Evolutionary conservation across 495 filamentous ascomycete species (phyloP), one percentile per base, ranked within the genome.

Genomic region (Lepraria neglecta): DNA sequence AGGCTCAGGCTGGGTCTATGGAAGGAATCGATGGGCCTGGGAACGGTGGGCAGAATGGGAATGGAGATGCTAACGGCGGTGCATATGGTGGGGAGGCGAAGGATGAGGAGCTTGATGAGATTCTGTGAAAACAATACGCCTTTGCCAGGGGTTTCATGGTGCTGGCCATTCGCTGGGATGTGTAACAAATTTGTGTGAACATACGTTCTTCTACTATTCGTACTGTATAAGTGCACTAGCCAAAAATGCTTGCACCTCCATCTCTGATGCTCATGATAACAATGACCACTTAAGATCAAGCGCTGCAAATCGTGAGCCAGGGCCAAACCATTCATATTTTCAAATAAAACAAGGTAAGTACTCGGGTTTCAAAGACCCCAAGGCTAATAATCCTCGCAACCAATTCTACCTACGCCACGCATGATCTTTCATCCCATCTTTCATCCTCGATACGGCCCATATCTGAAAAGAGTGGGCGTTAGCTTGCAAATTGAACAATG

Each of bases 11-110:
- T 38, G 52, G 35, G 27, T 35, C 31, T n/a, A 35, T 59, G 7
- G 58, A 56, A 14, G 65, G 52, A 15, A 47, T 21, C 17, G 53
- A 17, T 27, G 43, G 30, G 44, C 28, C 14, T 19, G 62, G 56
- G 52, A 54, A 54, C 7, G 58, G 42, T n/a, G 54, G 33, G 44
- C 60, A 53, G 42, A 66, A 65, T 56, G 65, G 65, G 40, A 64
- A 62, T 52, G 52, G 55, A 30, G 56, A 58, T 6, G 28, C 7
- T 24, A 46, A 61, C 42, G 50, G 27, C 10, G 31, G 40, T 27
- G 21, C 31, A 35, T n/a, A 33, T 21, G 53, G 28, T 42, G 57
- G 28, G 3, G 50, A 45, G 42, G 42, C 3, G 31, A 17, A 21
- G 3, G 59, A 51, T 6, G 38, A 21, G 46, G 50, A 66, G 28